Conservation (phyloP, 768 basidiomycete genomes). For the Sistotremastrum niveocremeum region DNA sequence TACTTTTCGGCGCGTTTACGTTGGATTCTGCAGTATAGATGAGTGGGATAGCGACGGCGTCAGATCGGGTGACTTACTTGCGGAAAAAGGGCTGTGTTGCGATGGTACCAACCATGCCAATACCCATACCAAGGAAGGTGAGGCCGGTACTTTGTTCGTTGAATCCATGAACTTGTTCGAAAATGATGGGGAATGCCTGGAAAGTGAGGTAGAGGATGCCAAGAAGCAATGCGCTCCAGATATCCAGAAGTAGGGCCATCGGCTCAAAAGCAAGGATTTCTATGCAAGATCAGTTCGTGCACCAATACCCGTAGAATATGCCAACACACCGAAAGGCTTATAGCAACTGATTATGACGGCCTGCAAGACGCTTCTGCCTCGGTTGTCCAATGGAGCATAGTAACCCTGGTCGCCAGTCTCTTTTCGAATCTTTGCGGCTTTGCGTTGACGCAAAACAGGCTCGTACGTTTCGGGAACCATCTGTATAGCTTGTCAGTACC, state of each 20-base stretch:
- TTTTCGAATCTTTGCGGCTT: slow-evolving; percentile 48
- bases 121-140: slow-evolving; percentile 36
- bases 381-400: slow-evolving; percentile 46
- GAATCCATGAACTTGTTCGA: slow-evolving; percentile 35
- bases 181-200: slow-evolving; percentile 47
- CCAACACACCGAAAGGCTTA: slow-evolving; percentile 53
- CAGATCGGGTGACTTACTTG: too few relatives aligned
- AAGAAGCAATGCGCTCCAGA: slow-evolving; percentile 30
- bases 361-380: slow-evolving; percentile 26
- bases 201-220: slow-evolving; percentile 23
- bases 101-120: slow-evolving; percentile 29
- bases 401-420: slow-evolving; percentile 38
- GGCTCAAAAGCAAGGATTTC: slow-evolving; percentile 51
- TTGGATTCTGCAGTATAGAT: slow-evolving; percentile 19
- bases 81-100: slow-evolving; percentile 20
- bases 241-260: slow-evolving; percentile 64
- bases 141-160: slow-evolving; percentile 35
- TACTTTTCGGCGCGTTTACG: slow-evolving; percentile 23
- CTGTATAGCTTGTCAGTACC: slow-evolving; percentile 17
- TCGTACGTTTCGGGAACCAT: slow-evolving; percentile 61
- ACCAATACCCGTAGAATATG: background rate
- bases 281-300: slow-evolving; percentile 12
- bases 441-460: slow-evolving; percentile 45
- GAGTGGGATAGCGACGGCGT: too few relatives aligned
- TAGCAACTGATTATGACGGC: slow-evolving; percentile 48